These are phyloP conservation scores for Theobroma cacao DNA, from an alignment of 345 rosid genomes.

Conservation along the genomic window DNA sequence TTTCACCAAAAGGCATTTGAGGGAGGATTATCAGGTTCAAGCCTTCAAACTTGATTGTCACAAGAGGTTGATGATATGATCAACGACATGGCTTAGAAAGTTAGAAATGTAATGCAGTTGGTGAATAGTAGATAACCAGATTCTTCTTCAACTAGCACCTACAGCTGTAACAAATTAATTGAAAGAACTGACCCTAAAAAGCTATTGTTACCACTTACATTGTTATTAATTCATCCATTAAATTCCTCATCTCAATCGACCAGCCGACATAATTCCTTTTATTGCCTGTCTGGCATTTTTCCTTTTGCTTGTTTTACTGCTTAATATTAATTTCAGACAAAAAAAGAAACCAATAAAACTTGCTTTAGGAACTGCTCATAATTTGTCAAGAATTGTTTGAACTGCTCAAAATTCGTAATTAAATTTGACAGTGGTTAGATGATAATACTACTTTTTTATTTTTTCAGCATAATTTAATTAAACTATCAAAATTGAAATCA, in stretches of 20 bases:
- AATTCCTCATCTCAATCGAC: neutral
- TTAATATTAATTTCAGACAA: neutral
- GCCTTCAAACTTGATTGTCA: too few species aligned
- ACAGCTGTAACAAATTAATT: neutral
- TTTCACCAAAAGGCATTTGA: too few species aligned
- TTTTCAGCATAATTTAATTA: too few species aligned
- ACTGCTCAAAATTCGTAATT: neutral
- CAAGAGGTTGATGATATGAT: too few species aligned
- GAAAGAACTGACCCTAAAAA: neutral
- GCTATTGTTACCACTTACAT: neutral
- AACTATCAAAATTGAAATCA: neutral
- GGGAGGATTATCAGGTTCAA: too few species aligned
- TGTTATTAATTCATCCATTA: neutral
- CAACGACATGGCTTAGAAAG: too few species aligned
- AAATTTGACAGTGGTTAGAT: too few species aligned
- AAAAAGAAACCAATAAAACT: neutral
- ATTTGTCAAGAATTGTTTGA: neutral
- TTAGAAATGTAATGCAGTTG: neutral
- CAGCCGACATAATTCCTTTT: neutral
- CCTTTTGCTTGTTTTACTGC: neutral
- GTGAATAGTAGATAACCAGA: neutral
- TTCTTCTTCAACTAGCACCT: neutral
- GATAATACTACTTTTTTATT: too few species aligned
- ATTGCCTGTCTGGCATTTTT: neutral
- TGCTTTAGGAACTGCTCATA: neutral